Evolutionary conservation across 2,329 filamentous ascomycete genomes (phyloP).

Genomic region (Colletotrichum sp.): DNA sequence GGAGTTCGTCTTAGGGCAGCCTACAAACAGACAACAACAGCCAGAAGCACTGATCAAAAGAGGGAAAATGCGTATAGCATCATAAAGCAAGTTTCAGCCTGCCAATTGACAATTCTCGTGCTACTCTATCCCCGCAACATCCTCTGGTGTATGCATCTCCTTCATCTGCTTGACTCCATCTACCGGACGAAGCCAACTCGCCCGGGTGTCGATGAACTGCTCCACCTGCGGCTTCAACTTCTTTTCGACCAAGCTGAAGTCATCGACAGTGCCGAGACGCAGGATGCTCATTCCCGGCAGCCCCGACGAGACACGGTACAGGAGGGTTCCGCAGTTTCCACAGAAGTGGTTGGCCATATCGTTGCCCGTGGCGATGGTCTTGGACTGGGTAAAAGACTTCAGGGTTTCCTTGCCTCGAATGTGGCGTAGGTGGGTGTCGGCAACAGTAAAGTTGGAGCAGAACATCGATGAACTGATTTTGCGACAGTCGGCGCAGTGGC

Average conservation of each 20-base stretch:
- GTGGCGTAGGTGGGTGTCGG: conserved; percentile 49
- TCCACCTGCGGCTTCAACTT: conserved; percentile 59
- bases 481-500: conserved; percentile 65
- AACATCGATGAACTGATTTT: conserved; percentile 70
- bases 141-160: not conserved
- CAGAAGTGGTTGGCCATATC: conserved; percentile 70
- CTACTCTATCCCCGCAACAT: not conserved
- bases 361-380: conserved; percentile 51
- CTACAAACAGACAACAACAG: not conserved
- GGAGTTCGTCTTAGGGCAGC: not conserved
- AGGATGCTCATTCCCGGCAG: conserved; percentile 54
- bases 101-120: not conserved
- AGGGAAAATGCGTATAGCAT: not conserved
- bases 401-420: conserved; percentile 58
- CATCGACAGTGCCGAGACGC: conserved; percentile 66
- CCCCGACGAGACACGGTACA: conserved; percentile 56
- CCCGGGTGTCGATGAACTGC: conserved; percentile 56
- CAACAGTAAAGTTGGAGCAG: conserved; percentile 61
- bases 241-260: conserved; percentile 62
- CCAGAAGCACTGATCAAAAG: not conserved
- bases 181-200: conserved; percentile 48
- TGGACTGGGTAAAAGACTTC: conserved; percentile 46
- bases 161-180: conserved; percentile 37
- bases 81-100: not conserved
- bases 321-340: conserved; percentile 60